Evolutionary conservation across 495 filamentous ascomycete genomes (phyloP), one percentile per base, ranked within the genome.

Genomic region (Tuber indicum): DNA sequence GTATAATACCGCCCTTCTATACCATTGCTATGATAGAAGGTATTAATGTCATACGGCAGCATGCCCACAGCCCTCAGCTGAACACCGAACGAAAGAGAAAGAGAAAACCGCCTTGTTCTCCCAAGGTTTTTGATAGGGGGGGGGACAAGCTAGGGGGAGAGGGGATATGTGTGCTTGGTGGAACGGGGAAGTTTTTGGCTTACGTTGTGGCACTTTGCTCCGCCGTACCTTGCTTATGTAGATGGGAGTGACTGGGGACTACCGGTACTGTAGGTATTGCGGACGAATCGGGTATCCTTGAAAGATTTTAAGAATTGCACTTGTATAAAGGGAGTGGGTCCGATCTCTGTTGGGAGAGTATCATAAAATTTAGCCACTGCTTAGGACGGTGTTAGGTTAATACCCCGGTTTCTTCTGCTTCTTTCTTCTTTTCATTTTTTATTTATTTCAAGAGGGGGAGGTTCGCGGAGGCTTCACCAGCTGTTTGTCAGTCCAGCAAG

Each of bases 241-340:
- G n/a, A 32, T 32, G n/a, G n/a, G 52, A 58, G 52, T 32, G 10
- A 32, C 52, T 9, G 52, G 52, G 52, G 52, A 26, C n/a, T n/a
- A 3, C n/a, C n/a, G 2, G n/a, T 62, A 62, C 47, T 10, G 47
- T 9, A 16, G 52, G n/a, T 26, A 12, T 58, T 5, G 14, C 26
- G 9, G 52, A 14, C 52, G 52, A 62, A 26, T 32, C 26, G 52
- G n/a, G 3, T 12, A 62, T 16, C 52, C 10, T 32, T 32, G 52
- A 62, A 62, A 9, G n/a, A n/a, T 32, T 62, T 62, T 32, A 62
- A 32, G 52, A 62, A n/a, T n/a, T n/a, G 21, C n/a, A 52, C 23
- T n/a, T n/a, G 21, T 52, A 52, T 52, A 52, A 52, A 62, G 26
- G n/a, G 52, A 62, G 52, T 62, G n/a, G 52, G n/a, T 62, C n/a